Evolutionary conservation across 192 early-diverging fungal species (phyloP), one percentile per base, ranked within the genome.

Genomic region (Gonapodya prolifera): DNA sequence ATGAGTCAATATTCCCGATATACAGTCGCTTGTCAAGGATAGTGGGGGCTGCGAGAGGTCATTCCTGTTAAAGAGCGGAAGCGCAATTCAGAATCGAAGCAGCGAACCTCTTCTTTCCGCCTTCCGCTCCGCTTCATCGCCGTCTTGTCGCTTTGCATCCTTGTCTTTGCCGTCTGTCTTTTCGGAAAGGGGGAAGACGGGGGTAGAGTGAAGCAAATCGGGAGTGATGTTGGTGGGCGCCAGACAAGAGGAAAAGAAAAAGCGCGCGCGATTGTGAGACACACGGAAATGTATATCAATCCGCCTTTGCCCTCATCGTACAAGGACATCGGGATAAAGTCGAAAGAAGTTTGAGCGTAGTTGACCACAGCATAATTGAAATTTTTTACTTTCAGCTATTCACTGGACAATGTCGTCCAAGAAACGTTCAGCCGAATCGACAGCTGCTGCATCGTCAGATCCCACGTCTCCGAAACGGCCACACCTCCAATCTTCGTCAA

Each of bases 1-100:
- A 79, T 33, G 87, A 81, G 77, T 90, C 87, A 33, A 91, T 81
- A 74, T 91, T 91, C 75, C 92, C 90, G 61, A 93, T 86, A 79
- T 89, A 93, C 69, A 92, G 81, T 33, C 90, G 84, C 80, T 86
- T 73, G 28, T 18, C 71, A 29, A 30, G 18, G 31, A 32, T 73
- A 8, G 28, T 73, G 18, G 71, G 71, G 71, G 28, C 71, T 18
- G 71, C 28, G 8, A 29, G 71, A 73, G 71, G 71, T 23, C 45
- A 23, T 61, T 61, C 45, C 45, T 61, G 45, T 61, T 61, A n/a
- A n/a, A n/a, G n/a, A n/a, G n/a, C n/a, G n/a, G n/a, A n/a, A n/a
- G n/a, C n/a, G n/a, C n/a, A n/a, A n/a, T n/a, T n/a, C n/a, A n/a
- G n/a, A n/a, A n/a, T n/a, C n/a, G n/a, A n/a, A n/a, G n/a, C n/a